Conservation (phyloP, 352 stramenopile genomes). For the Pythium chondricola region DNA sequence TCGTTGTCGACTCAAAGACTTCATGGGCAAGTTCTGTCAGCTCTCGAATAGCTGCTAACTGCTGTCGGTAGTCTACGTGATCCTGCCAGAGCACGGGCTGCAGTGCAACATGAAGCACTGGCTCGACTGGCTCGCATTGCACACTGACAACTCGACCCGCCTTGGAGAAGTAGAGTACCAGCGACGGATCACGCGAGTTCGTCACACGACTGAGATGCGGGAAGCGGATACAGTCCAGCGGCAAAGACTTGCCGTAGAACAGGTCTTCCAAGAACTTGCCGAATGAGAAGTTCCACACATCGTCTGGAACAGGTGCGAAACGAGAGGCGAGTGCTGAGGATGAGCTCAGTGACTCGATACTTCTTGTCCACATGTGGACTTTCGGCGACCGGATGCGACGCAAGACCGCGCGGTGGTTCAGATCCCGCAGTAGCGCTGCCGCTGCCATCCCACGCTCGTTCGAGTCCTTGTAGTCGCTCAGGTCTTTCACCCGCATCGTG, state of each 20-base stretch:
- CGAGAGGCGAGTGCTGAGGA: conserved; percentile 30
- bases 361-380: conserved; percentile 64
- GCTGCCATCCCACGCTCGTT: conserved; percentile 42
- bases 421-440: conserved; percentile 50
- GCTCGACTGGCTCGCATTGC: conserved; percentile 69
- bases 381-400: conserved; percentile 54
- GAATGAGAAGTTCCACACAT: conserved; percentile 85
- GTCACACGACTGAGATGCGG: conserved; percentile 48
- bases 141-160: conserved; percentile 68
- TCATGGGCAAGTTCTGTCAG: conserved; percentile 66
- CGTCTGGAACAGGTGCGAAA: conserved; percentile 51
- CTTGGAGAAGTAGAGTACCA: conserved; percentile 78
- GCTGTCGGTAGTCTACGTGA: conserved; percentile 61
- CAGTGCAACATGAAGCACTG: conserved; percentile 77
- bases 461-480: conserved; percentile 61
- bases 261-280: conserved; percentile 84
- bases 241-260: conserved; percentile 77
- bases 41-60: conserved; percentile 61
- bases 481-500: conserved; percentile 62
- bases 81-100: conserved; percentile 80
- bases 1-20: conserved; percentile 68
- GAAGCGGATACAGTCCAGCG: conserved; percentile 60
- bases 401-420: conserved; percentile 54
- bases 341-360: conserved; percentile 22
- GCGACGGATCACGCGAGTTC: conserved; percentile 53